Percentiles rank a stretch among this genome's conserved stretches.
phyloP scores from a whole-genome alignment of 345 rosid species.

The Hirschfeldia incana region DNA sequence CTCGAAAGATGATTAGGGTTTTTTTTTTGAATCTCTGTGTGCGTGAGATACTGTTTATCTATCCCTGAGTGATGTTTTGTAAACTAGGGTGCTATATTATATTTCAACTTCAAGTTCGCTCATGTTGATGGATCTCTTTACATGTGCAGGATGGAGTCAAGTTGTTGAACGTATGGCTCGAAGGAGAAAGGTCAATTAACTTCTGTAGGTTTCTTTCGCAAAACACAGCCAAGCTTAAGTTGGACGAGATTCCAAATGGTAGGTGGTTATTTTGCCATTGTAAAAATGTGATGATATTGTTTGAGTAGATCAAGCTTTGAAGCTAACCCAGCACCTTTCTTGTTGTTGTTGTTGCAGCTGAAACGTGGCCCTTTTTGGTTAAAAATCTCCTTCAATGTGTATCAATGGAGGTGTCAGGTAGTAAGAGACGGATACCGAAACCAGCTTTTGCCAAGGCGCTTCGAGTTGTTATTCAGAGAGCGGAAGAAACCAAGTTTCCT shows the following conservation, averaged over 20 bases:
- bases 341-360: conserved; percentile 65
- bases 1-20: not conserved
- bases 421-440: conserved; percentile 74
- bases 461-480: conserved; percentile 66
- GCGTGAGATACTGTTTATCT: not conserved
- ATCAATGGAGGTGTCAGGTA: conserved; percentile 65
- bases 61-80: not conserved
- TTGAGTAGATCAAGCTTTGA: conserved; percentile 6
- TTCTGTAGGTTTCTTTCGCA: conserved; percentile 71
- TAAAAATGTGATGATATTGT: conserved; percentile 5
- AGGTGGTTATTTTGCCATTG: conserved; percentile 30
- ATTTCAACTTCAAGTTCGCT: not conserved
- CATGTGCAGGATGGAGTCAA: conserved; percentile 73
- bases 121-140: conserved; percentile 3
- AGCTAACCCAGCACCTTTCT: conserved; percentile 17
- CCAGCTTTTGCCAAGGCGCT: conserved; percentile 63
- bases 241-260: conserved; percentile 76
- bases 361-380: conserved; percentile 83
- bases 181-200: conserved; percentile 58
- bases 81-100: conserved; percentile 8
- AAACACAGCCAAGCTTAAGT: conserved; percentile 63
- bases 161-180: conserved; percentile 74
- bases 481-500: conserved; percentile 65
- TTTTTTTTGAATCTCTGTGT: not conserved
- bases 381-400: conserved; percentile 69